Evolutionary conservation across 768 basidiomycete genomes (phyloP), one percentile per base, ranked within the genome.

Genomic region (Clitopilus passeckerianus): DNA sequence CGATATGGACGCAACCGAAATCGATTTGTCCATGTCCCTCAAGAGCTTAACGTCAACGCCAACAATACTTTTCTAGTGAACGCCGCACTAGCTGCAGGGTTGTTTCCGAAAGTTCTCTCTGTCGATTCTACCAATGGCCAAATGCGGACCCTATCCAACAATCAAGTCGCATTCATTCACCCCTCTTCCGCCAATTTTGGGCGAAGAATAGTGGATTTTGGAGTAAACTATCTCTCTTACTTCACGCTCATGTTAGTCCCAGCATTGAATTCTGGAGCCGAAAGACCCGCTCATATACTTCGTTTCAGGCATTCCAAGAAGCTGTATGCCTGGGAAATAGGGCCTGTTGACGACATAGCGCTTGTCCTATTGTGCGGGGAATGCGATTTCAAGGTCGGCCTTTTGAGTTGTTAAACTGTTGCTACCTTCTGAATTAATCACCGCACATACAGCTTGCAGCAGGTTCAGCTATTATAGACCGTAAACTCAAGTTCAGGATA

Each of bases 101-200:
- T 99, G 43, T 98, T 94, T 70, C 96, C 96, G 5, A 98, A 95
- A 71, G 80, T 99, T 27, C 76, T 98, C 41, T 75, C 78, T 2
- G 71, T 93, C n/a, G 91, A 95, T 57, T 65, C 71, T 0, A 68
- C 72, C 46, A 82, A 69, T 59, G 83, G 83, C 14, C 84, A 89
- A 57, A 77, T 97, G 76, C 81, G 82, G 57, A 98, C 93, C 0
- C 80, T 95, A 37, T 80, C 83, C 22, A 97, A 95, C 70, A 92
- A 90, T 65, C 91, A 92, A 67, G 70, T 76, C 14, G 87, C 84
- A 0, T 79, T 80, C 27, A 91, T 96, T 69, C 96, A 98, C 72
- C 96, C 95, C 0, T 91, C 92, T 9, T 96, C 93, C 0, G 83
- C 96, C 61, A 98, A 99, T 71, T 94, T 94, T 72, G 77, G 84